Evolutionary conservation across 2,329 filamentous ascomycete species (phyloP).

Genomic region (Aspergillus fumigatiaffinis): DNA sequence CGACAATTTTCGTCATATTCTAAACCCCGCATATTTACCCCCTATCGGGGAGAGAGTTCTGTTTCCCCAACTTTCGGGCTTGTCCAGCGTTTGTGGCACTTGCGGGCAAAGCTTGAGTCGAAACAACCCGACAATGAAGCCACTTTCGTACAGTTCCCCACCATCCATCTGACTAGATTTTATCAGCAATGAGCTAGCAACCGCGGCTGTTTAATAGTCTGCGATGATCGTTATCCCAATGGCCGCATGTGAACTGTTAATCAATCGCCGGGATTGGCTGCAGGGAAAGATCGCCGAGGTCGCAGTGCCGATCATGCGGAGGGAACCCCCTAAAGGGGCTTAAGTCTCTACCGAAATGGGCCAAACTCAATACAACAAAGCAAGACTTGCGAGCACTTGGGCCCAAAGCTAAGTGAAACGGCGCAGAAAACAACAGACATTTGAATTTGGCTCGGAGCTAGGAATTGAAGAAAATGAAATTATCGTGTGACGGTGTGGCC

Average conservation of each 20-base stretch:
- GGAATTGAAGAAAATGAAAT: background rate
- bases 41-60: slow-evolving; percentile 2
- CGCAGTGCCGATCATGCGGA: slow-evolving; percentile 8
- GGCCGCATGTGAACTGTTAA: slow-evolving; percentile 12
- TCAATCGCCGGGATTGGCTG: slow-evolving; percentile 4
- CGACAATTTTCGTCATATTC: background rate
- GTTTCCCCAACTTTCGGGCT: background rate
- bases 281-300: slow-evolving; percentile 7
- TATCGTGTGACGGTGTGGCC: background rate
- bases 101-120: background rate
- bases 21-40: slow-evolving; percentile 2
- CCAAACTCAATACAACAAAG: background rate
- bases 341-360: background rate
- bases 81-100: background rate
- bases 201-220: slow-evolving; percentile 15
- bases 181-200: slow-evolving; percentile 6
- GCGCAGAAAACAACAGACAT: background rate
- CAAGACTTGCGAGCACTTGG: background rate
- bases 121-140: background rate
- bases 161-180: background rate
- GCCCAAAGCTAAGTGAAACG: background rate
- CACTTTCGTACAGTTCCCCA: background rate
- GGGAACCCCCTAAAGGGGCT: background rate
- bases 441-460: background rate
- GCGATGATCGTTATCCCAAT: slow-evolving; percentile 11